Base-by-base conservation (phyloP, 2,329 filamentous ascomycete species). In the Pseudovirgaria hyperparasitica region DNA sequence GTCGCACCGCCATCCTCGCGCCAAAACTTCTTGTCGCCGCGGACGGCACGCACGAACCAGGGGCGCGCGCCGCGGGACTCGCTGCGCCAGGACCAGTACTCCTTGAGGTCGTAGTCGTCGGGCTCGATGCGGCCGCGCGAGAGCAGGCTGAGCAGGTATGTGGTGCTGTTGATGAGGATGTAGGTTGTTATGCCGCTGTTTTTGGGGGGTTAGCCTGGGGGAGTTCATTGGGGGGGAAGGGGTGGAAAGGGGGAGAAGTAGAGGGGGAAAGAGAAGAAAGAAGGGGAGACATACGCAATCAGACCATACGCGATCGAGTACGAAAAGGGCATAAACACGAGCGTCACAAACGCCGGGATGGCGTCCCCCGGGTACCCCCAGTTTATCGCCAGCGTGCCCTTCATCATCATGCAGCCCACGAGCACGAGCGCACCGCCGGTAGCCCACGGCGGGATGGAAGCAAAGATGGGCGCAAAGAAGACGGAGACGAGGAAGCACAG, bases 401-500 rank as follows among this genome's bases (percentile, higher is more conserved):
- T 48, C 40, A 54, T 53, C 84, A 92, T 92, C 70, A 92, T 76
- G 23, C 76, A 76, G 10, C 84, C 84, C 26, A 57, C 51, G 20
- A 92, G 69, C 36, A 92, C 67, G 17, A 92, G 65, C 9, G 85
- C 84, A 49, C 79, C 85, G 26, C 84, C 84, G 0, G 84, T 92
- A 3, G 84, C 84, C 81, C 82, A 92, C 0, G 82, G 76, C 4
- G 84, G 84, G 28, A 92, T 90, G 0, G 80, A 87, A 5, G 84
- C 82, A 46, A 92, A 92, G 28, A 92, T 87, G 0, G 84, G 84
- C 0, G 84, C 82, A 46, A 92, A 92, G 63, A 92, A 92, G 39
- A 92, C 70, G 23, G 80, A 76, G 42, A 92, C 69, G 59, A 92
- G 78, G 60, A 92, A 92, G 59, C 81, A 87, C 25, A 87, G 28